Base-by-base conservation (phyloP, 345 rosid species). In the Eucalyptus rudis region DNA sequence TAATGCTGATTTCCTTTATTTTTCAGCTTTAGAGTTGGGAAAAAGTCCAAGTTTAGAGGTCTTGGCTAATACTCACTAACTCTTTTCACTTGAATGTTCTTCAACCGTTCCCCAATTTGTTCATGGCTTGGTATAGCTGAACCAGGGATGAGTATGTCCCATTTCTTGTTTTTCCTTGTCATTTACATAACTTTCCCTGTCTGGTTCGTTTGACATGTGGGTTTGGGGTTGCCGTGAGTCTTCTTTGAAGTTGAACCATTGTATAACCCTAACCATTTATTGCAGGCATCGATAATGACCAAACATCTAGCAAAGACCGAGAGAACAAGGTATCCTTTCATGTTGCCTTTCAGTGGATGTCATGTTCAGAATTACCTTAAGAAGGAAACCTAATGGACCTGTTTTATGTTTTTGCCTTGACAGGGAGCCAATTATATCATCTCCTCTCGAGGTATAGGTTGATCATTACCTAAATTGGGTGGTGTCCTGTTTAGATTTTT, bases 281-380 rank as follows among this genome's bases (percentile, higher is more conserved):
- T 59, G 91, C 97, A 98, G 99, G 98, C 96, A 90, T 97, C 97
- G 47, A 94, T 97, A 89, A 95, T 97, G 98, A 95, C 98, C 36
- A 96, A 95, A 89, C 98, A 94, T 95, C 97, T 95, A 89, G 93
- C 97, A 2, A 95, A 95, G 93, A 90, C 97, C 52, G 99, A 95
- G 88, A 91, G 96, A 90, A 95, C 95, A 90, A 95, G 98, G 99
- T 97, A 93, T 86, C 59, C 84, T 16, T 44, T n/a, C 43, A 52
- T 62, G 51, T 66, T 76, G 86, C 88, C 89, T 40, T 87, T 86
- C 12, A 33, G 19, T 89, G 51, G 71, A 84, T 44, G 36, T 19
- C 40, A 66, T 15, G 27, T 80, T 76, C 84, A 76, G 54, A n/a
- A 22, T 50, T 86, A 49, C 59, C 87, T 86, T 27, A 31, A 43